These are phyloP conservation scores for Trypanosoma cruzi DNA, from an alignment of 208 protist genomes.

Conservation along the genomic window DNA sequence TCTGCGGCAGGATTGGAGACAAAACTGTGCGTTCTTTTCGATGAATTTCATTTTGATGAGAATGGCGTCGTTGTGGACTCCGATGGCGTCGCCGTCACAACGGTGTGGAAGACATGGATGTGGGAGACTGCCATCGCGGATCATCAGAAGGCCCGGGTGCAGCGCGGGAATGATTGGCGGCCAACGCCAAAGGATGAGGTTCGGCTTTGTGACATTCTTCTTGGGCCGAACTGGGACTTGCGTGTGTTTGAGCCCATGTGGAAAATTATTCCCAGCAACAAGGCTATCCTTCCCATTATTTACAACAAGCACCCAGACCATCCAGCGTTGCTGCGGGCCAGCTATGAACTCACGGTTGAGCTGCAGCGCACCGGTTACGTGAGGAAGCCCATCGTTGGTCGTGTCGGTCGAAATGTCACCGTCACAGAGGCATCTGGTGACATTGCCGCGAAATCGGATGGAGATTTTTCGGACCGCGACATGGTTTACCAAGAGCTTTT, in stretches of 20 bases:
- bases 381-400: conserved; percentile 90
- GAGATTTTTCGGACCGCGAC: conserved; percentile 79
- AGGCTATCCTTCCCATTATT: conserved; percentile 88
- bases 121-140: conserved; percentile 89
- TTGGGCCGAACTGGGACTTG: conserved; percentile 69
- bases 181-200: conserved; percentile 73
- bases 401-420: conserved; percentile 85
- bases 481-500: conserved; percentile 92
- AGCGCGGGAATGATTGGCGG: conserved; percentile 70
- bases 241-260: conserved; percentile 92
- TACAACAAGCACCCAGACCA: conserved; percentile 85
- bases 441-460: conserved; percentile 62
- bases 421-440: conserved; percentile 57
- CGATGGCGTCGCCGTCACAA: conserved; percentile 73
- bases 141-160: conserved; percentile 54
- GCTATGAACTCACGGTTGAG: conserved; percentile 74
- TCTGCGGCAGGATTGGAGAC: conserved; percentile 70
- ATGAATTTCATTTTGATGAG: conserved; percentile 88
- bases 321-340: conserved; percentile 63
- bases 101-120: conserved; percentile 94
- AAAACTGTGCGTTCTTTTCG: conserved; percentile 89
- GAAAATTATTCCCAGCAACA: conserved; percentile 93
- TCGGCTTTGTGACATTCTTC: conserved; percentile 84
- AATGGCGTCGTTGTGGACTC: conserved; percentile 70
- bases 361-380: conserved; percentile 62